Evolutionary conservation across 164 flowering plant species (phyloP).

Genomic region (Chimonanthus salicifolius): DNA sequence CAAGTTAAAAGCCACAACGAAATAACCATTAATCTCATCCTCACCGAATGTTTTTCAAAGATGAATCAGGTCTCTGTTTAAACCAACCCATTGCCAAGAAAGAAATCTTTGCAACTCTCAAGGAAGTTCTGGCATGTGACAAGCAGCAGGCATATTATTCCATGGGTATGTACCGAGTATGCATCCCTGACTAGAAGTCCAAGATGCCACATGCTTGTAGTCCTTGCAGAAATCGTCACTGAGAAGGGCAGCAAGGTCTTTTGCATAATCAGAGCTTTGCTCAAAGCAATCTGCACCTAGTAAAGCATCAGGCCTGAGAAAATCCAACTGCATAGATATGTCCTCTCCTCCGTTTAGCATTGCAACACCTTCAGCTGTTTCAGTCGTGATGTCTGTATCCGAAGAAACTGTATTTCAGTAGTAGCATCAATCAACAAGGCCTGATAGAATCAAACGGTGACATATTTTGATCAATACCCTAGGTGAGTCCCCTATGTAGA

Average conservation of each 20-base stretch:
- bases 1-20: neutral
- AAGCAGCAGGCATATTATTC: conserved; percentile 54
- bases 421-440: neutral
- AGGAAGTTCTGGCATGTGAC: conserved; percentile 42
- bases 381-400: conserved; percentile 40
- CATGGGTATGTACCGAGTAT: conserved; percentile 27
- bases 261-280: conserved; percentile 27
- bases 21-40: neutral
- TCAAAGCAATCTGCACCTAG: conserved; percentile 47
- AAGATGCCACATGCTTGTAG: conserved; percentile 29
- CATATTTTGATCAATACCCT: neutral
- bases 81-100: neutral
- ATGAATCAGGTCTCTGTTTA: neutral
- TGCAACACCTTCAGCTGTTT: conserved; percentile 28
- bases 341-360: conserved; percentile 24
- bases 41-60: neutral
- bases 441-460: neutral
- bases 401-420: conserved; percentile 9
- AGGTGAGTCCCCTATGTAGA: neutral
- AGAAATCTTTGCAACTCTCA: conserved; percentile 3
- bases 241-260: conserved; percentile 34
- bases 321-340: conserved; percentile 5
- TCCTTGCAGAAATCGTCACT: conserved; percentile 41
- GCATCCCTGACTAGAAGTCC: conserved; percentile 28
- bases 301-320: conserved; percentile 42